Percentiles rank a stretch among this genome's conserved stretches.
phyloP scores from a whole-genome alignment of 1,139 yeast species.

The Kurtzmaniella quercitrusa region DNA sequence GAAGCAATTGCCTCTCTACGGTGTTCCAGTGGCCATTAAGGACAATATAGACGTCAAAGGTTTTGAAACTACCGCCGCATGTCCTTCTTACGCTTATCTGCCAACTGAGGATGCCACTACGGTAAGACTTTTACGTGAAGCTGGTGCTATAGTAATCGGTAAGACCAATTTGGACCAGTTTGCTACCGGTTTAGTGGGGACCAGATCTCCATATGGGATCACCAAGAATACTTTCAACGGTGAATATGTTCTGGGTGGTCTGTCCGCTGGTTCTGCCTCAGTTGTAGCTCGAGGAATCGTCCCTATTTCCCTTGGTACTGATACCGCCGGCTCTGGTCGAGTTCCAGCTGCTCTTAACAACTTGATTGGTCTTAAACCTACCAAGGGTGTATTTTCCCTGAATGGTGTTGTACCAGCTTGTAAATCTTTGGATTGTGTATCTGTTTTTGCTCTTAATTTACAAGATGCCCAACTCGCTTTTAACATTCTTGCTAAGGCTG shows the following conservation, averaged over 20 bases:
- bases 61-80: conserved; percentile 88
- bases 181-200: conserved; percentile 95
- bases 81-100: conserved; percentile 71
- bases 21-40: conserved; percentile 92
- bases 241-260: conserved; percentile 87
- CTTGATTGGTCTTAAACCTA: conserved; percentile 86
- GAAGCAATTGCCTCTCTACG: conserved; percentile 58
- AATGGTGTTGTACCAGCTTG: conserved; percentile 97
- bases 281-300: conserved; percentile 87
- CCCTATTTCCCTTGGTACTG: conserved; percentile 88
- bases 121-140: conserved; percentile 62
- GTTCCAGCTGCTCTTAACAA: conserved; percentile 97
- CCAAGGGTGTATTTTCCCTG: conserved; percentile 81
- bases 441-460: conserved; percentile 72
- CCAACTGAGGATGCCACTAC: conserved; percentile 73
- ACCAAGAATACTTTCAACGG: conserved; percentile 74
- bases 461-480: conserved; percentile 80
- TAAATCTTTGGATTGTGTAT: conserved; percentile 88
- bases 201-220: conserved; percentile 88
- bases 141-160: conserved; percentile 89
- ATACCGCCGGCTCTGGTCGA: conserved; percentile 98
- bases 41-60: conserved; percentile 90
- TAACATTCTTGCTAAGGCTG: conserved; percentile 66
- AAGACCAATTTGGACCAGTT: conserved; percentile 94
- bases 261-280: conserved; percentile 92